A percentile compares a stretch with the other conserved stretches of the same genome.
Evolutionary conservation across 345 rosid genomes (phyloP).

Genomic region (Lumnitzera racemosa): DNA sequence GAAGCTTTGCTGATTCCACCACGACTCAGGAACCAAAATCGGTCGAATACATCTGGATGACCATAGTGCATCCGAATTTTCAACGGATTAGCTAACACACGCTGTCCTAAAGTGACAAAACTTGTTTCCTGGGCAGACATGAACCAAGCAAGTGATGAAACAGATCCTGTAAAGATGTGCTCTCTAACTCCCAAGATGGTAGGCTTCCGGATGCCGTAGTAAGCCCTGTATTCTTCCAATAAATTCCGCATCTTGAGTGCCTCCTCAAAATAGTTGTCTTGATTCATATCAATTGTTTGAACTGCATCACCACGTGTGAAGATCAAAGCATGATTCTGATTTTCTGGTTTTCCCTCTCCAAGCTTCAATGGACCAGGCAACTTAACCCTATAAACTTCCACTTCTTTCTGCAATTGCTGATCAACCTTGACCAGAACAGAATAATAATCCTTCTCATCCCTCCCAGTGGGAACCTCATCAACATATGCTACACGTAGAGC

Average conservation of each 20-base stretch:
- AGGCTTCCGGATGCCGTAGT: conserved; percentile 60
- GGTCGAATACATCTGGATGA: conserved; percentile 94
- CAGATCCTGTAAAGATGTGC: conserved; percentile 93
- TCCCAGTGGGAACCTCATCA: conserved; percentile 62
- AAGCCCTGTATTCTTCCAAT: conserved; percentile 71
- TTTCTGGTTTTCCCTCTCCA: conserved; percentile 98
- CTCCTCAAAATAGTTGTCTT: conserved; percentile 97
- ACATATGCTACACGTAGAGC: conserved; percentile 96
- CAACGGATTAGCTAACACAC: conserved; percentile 92
- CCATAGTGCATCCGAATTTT: conserved; percentile 98
- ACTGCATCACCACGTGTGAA: conserved; percentile 97
- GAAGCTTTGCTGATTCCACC: conserved; percentile 99
- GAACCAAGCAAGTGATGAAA: conserved; percentile 90
- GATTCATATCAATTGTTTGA: conserved; percentile 99
- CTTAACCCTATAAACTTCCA: conserved; percentile 86
- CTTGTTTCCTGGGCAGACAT: conserved; percentile 90
- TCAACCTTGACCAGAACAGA: conserved; percentile 96
- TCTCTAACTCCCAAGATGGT: conserved; percentile 88
- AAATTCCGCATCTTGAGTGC: conserved; percentile 95
- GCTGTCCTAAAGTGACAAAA: conserved; percentile 94
- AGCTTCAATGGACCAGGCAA: conserved; percentile 95
- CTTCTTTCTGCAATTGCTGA: conserved; percentile 67
- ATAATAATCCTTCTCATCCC: conserved; percentile 62
- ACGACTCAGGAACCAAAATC: conserved; percentile 95
- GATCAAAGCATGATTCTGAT: conserved; percentile 93